Conservation (phyloP, 2,329 filamentous ascomycete species). For the Mycosphaerelloides madeirae region DNA sequence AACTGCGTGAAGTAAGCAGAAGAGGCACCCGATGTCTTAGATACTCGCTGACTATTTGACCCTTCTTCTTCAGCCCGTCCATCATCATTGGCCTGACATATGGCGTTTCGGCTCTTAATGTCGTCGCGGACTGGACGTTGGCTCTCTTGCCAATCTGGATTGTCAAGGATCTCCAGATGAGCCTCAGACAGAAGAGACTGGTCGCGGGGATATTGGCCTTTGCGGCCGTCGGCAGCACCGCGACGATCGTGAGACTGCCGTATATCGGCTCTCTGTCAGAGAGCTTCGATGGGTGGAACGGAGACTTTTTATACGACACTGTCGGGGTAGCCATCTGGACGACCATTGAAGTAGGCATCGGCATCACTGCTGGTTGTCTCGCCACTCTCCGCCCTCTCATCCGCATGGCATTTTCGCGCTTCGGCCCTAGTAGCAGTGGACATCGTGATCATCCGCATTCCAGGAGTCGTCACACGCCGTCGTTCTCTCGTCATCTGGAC, state of each 20-base stretch:
- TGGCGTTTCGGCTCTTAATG: slow-evolving; percentile 33
- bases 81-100: slow-evolving; percentile 45
- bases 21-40: too few relatives aligned
- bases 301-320: slow-evolving; percentile 41
- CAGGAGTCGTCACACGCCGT: slow-evolving; percentile 6
- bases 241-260: slow-evolving; percentile 45
- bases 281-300: slow-evolving; percentile 26
- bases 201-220: slow-evolving; percentile 38
- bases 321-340: slow-evolving; percentile 37
- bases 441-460: slow-evolving; percentile 4
- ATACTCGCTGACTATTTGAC: too few relatives aligned
- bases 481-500: slow-evolving; percentile 3
- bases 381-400: slow-evolving; percentile 49
- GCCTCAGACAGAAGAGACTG: slow-evolving; percentile 34
- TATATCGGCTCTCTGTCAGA: slow-evolving; percentile 38
- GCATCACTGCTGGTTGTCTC: slow-evolving; percentile 41
- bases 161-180: slow-evolving; percentile 40
- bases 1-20: too few relatives aligned
- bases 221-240: slow-evolving; percentile 49
- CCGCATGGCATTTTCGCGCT: slow-evolving; percentile 21
- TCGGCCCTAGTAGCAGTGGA: slow-evolving; percentile 13
- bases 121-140: slow-evolving; percentile 40
- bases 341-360: slow-evolving; percentile 32
- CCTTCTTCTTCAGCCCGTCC: slow-evolving; percentile 33
- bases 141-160: slow-evolving; percentile 40